Conservation (phyloP, 2,329 filamentous ascomycete genomes). For the Aspergillus tubingensis region DNA sequence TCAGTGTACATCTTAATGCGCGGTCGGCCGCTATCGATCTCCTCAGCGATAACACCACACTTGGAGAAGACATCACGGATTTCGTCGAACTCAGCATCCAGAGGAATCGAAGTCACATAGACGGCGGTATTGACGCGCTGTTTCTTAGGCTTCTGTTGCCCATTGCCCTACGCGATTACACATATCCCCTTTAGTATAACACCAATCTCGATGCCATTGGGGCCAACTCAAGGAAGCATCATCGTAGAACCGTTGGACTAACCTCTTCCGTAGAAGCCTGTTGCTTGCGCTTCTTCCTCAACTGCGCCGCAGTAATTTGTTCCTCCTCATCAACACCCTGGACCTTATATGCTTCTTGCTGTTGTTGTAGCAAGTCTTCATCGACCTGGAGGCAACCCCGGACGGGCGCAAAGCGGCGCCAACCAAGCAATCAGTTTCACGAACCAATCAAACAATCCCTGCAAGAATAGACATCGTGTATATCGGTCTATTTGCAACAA, state of each 20-base stretch:
- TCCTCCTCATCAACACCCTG: conserved; percentile 61
- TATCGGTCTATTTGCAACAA: conserved; percentile 17
- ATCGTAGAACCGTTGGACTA: conserved; percentile 25
- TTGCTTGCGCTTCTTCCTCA: conserved; percentile 57
- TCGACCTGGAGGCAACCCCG: conserved; percentile 53
- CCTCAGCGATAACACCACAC: conserved; percentile 88
- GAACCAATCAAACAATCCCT: conserved; percentile 25
- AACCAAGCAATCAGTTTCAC: conserved; percentile 38
- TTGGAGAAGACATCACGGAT: conserved; percentile 83
- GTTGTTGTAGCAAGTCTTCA: conserved; percentile 61
- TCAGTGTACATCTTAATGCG: conserved; percentile 93
- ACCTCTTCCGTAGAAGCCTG: conserved; percentile 55
- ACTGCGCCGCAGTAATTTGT: conserved; percentile 44
- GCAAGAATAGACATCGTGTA: conserved; percentile 15
- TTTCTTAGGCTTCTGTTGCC: conserved; percentile 43
- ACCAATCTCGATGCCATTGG: no score
- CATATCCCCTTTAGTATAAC: background rate
- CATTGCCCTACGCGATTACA: conserved; percentile 25
- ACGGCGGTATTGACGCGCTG: conserved; percentile 77
- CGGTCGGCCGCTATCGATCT: conserved; percentile 83
- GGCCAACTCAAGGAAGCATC: background rate
- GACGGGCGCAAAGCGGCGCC: conserved; percentile 29
- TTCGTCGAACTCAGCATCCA: conserved; percentile 76
- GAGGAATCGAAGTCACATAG: conserved; percentile 85
- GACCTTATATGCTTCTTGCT: conserved; percentile 63